Conservation (phyloP, 257 asterid species). For the Solanum tarijense region DNA sequence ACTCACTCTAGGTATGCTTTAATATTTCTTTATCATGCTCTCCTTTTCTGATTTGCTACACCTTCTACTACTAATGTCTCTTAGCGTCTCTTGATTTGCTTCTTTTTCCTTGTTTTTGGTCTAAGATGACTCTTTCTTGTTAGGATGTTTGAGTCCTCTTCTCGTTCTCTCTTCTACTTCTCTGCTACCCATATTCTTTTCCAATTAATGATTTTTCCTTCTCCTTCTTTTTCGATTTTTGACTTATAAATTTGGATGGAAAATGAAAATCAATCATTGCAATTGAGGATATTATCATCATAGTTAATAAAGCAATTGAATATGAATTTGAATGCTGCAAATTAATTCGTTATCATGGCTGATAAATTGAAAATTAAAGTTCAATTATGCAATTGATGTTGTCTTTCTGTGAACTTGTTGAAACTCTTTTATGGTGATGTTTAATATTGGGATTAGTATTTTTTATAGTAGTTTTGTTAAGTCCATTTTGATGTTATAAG, state of each 20-base stretch:
- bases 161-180: background rate
- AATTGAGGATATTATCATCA: background rate
- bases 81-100: background rate
- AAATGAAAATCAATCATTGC: background rate
- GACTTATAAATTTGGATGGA: background rate
- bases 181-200: background rate
- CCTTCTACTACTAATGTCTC: background rate
- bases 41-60: background rate
- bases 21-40: background rate
- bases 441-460: background rate
- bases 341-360: background rate
- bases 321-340: background rate
- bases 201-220: background rate
- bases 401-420: background rate
- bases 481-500: background rate
- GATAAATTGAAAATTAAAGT: background rate
- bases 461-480: background rate
- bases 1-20: background rate
- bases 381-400: background rate
- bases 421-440: background rate
- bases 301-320: background rate
- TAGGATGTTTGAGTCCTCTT: background rate
- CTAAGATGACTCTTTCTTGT: background rate
- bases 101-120: background rate
- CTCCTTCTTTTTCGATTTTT: background rate